phyloP scores from a whole-genome alignment of 1,284 basidiomycete species.

The Sporisorium graminicola region DNA sequence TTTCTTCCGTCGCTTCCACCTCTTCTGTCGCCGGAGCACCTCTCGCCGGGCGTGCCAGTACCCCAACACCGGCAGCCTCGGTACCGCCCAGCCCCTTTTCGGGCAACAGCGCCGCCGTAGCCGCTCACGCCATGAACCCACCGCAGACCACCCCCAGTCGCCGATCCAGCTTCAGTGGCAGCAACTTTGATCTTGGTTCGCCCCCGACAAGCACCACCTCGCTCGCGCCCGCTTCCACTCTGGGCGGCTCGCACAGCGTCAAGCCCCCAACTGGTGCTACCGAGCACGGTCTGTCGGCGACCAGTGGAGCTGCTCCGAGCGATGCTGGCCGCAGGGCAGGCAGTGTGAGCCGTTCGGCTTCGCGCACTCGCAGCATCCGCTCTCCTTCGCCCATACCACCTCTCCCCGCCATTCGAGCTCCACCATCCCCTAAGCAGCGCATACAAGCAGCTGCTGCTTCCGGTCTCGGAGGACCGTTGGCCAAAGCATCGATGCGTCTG shows the following conservation, averaged over 20 bases:
- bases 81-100: conserved; percentile 56
- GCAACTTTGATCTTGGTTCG: conserved; percentile 59
- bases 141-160: conserved; percentile 62
- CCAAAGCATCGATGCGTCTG: conserved; percentile 71
- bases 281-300: conserved; percentile 20
- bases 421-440: conserved; percentile 61
- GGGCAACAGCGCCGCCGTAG: conserved; percentile 33
- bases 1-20: conserved; percentile 16
- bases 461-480: conserved; percentile 29
- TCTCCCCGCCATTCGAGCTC: conserved; percentile 68
- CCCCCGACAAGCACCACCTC: conserved; percentile 64
- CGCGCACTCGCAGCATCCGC: conserved; percentile 55
- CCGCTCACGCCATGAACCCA: conserved; percentile 61
- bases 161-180: conserved; percentile 65
- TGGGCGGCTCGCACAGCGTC: conserved; percentile 26
- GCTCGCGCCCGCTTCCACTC: conserved; percentile 43
- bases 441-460: conserved; percentile 54
- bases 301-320: conserved; percentile 11
- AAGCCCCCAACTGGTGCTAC: conserved; percentile 12
- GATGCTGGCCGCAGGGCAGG: conserved; percentile 32
- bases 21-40: conserved; percentile 24
- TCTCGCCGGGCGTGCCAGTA: conserved; percentile 40
- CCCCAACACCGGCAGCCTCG: conserved; percentile 48
- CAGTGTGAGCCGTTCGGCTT: conserved; percentile 56
- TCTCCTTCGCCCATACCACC: conserved; percentile 70